Percentiles rank a stretch among this genome's conserved stretches.
These are phyloP conservation scores for Talinum fruticosum DNA, from an alignment of 148 eudicot genomes.

Conservation along the genomic window DNA sequence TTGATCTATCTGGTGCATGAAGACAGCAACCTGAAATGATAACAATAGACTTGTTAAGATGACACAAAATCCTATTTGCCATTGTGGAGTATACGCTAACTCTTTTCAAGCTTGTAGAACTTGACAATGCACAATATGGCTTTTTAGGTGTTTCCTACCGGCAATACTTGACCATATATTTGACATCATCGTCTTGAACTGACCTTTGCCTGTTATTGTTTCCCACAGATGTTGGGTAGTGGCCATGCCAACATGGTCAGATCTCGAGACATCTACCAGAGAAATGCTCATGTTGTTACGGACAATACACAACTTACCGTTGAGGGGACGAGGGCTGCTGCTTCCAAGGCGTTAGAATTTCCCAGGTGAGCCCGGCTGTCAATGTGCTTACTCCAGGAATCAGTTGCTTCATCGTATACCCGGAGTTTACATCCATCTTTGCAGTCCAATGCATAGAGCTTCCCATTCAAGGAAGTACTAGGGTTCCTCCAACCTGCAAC, in stretches of 20 bases:
- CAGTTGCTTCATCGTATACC: constrained; percentile 64
- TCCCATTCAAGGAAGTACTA: constrained; percentile 55
- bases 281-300: constrained; percentile 87
- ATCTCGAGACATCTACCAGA: constrained; percentile 64
- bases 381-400: constrained; percentile 73
- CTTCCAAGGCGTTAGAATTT: constrained; percentile 70
- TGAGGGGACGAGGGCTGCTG: constrained; percentile 79
- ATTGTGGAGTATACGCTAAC: neutral
- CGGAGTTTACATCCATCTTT: constrained; percentile 86
- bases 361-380: constrained; percentile 81
- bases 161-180: constrained; percentile 74
- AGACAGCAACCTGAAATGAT: neutral
- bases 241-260: constrained; percentile 29
- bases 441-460: constrained; percentile 80
- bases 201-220: constrained; percentile 71
- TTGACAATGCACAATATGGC: constrained; percentile 82
- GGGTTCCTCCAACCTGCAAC: constrained; percentile 92
- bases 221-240: constrained; percentile 66
- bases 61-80: constrained; percentile 2
- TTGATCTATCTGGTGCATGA: constrained; percentile 2
- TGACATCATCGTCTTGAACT: constrained; percentile 58
- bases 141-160: constrained; percentile 60
- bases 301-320: constrained; percentile 65
- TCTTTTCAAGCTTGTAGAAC: constrained; percentile 71
- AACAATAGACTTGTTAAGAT: neutral